Evolutionary conservation across 306 rosid species (phyloP).

Genomic region (Ochetophila trinervis): DNA sequence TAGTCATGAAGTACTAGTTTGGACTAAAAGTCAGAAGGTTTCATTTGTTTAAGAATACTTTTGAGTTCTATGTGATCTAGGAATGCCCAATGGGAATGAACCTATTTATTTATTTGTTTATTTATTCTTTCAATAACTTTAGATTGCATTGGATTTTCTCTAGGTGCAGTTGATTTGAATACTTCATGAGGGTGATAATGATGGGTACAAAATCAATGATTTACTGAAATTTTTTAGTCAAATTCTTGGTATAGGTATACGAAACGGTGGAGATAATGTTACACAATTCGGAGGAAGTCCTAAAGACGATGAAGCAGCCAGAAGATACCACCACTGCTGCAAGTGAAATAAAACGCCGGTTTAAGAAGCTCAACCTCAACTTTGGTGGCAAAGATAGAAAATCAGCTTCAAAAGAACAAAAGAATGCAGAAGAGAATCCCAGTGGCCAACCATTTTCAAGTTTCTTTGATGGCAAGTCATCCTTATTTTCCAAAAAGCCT

Average conservation of each 20-base stretch:
- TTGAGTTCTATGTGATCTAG: no score
- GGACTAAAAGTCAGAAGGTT: neutral
- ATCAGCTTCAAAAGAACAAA: conserved; percentile 38
- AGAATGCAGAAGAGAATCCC: conserved; percentile 39
- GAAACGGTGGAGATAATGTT: conserved; percentile 85
- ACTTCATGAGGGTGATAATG: no score
- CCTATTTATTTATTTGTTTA: no score
- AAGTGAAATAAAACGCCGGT: conserved; percentile 53
- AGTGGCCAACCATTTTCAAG: conserved; percentile 62
- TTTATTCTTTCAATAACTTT: no score
- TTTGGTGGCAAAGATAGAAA: conserved; percentile 71
- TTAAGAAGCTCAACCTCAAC: conserved; percentile 65
- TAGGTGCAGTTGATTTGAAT: no score
- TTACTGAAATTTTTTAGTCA: no score
- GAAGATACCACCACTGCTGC: conserved; percentile 43
- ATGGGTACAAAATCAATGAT: no score
- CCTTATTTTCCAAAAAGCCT: conserved; percentile 72
- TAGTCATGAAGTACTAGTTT: conserved; percentile 10
- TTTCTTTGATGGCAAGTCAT: conserved; percentile 82
- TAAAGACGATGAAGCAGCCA: conserved; percentile 59
- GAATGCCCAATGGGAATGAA: no score
- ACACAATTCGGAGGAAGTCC: conserved; percentile 77
- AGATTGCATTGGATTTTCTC: no score
- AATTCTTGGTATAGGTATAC: conserved; percentile 57
- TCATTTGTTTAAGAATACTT: conserved; percentile 7